phyloP scores from a whole-genome alignment of 2,329 filamentous ascomycete species.

The Pseudogymnoascus sp. region DNA sequence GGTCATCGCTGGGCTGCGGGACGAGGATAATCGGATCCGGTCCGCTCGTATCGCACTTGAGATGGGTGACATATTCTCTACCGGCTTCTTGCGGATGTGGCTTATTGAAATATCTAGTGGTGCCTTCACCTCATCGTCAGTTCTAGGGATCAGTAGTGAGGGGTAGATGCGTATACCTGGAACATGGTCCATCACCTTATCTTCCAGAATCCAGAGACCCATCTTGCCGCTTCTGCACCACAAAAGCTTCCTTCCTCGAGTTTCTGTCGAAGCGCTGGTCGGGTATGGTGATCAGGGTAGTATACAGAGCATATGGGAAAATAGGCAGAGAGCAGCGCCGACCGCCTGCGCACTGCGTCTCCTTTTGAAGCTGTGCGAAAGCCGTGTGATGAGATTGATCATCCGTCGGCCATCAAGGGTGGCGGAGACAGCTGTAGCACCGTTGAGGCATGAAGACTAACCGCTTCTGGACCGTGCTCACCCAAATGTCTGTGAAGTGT shows the following conservation, averaged over 20 bases:
- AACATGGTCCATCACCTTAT: slow-evolving; percentile 56
- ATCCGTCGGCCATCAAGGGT: background rate
- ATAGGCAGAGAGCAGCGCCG: slow-evolving; percentile 2
- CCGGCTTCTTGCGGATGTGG: slow-evolving; percentile 37
- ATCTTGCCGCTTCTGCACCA: slow-evolving; percentile 32
- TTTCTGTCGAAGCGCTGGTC: slow-evolving; percentile 9
- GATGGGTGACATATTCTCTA: slow-evolving; percentile 31
- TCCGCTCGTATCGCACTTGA: slow-evolving; percentile 67
- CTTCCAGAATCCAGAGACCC: slow-evolving; percentile 68
- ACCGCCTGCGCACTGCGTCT: background rate
- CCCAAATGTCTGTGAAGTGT: background rate
- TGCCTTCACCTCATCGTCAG: slow-evolving; percentile 34
- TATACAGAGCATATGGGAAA: background rate
- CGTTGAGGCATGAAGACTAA: background rate
- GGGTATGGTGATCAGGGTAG: slow-evolving; percentile 1
- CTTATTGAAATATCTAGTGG: slow-evolving; percentile 56
- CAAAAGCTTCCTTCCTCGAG: background rate
- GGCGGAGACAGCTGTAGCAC: slow-evolving; percentile 1
- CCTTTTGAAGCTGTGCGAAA: slow-evolving; percentile 2
- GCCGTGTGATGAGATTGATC: background rate
- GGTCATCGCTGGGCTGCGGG: slow-evolving; percentile 84
- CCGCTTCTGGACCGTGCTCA: slow-evolving; percentile 1
- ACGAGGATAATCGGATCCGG: slow-evolving; percentile 67
- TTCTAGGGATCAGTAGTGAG: background rate
- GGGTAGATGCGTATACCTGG: slow-evolving; percentile 48